Conservation (phyloP, 2,329 filamentous ascomycete species). For the Aspergillus sp. region DNA sequence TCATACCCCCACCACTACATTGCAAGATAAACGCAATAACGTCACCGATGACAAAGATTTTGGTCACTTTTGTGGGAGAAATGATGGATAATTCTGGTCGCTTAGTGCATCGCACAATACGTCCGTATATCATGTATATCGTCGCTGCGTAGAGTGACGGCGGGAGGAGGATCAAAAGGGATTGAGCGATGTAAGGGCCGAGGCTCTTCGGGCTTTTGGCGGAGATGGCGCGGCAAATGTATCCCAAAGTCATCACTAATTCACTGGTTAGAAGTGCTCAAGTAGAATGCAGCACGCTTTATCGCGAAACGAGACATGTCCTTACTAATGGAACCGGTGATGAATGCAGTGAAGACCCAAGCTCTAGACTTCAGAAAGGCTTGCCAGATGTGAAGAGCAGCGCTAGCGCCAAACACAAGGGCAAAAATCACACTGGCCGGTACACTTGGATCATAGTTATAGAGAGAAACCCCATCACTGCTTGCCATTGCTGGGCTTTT, state of each 20-base stretch:
- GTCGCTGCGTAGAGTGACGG: conserved; percentile 18
- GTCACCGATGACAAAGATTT: conserved; percentile 7
- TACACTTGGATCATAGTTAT: conserved; percentile 16
- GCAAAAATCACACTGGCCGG: conserved; percentile 14
- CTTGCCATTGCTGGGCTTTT: not conserved
- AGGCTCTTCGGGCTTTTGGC: conserved; percentile 1
- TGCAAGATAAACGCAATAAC: conserved; percentile 4
- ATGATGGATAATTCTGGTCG: conserved; percentile 5
- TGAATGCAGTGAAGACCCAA: conserved; percentile 8
- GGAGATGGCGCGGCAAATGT: conserved; percentile 5
- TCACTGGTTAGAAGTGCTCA: not conserved
- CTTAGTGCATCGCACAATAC: conserved; percentile 3
- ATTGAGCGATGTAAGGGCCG: conserved; percentile 2
- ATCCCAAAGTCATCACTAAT: conserved; percentile 6
- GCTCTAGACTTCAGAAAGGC: conserved; percentile 1
- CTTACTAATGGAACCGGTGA: conserved; percentile 5
- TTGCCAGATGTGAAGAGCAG: conserved; percentile 4
- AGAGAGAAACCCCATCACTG: not conserved
- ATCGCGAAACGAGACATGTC: not conserved
- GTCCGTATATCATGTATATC: conserved; percentile 13
- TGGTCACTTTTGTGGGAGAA: conserved; percentile 4
- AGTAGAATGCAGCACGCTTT: not conserved
- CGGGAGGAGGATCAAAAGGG: conserved; percentile 8
- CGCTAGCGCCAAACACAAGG: conserved; percentile 3
- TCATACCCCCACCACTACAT: conserved; percentile 4